Conservation (phyloP, 352 stramenopile species). For the Pythium oligandrum region DNA sequence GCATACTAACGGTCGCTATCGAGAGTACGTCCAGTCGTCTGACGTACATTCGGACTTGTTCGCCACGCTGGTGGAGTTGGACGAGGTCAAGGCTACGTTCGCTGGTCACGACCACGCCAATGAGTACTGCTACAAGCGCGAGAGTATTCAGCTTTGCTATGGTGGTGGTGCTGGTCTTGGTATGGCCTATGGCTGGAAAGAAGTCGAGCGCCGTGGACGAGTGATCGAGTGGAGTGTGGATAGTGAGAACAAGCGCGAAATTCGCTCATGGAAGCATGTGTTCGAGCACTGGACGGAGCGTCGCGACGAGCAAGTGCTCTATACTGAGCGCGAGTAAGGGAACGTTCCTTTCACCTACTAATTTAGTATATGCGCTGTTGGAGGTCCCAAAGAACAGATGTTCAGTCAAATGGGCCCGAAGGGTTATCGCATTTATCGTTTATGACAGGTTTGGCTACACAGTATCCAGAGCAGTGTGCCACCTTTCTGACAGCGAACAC, state of each 20-base stretch:
- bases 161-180: slow-evolving; percentile 23
- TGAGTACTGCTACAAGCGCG: slow-evolving; percentile 22
- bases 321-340: no score
- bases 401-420: no score
- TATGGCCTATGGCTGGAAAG: slow-evolving; percentile 8
- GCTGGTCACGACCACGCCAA: slow-evolving; percentile 19
- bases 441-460: no score
- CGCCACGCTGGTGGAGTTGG: slow-evolving; percentile 13
- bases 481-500: no score
- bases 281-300: no score
- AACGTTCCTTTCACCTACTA: no score
- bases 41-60: slow-evolving; percentile 15
- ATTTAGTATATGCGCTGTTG: no score
- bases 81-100: slow-evolving; percentile 33
- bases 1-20: slow-evolving; percentile 1
- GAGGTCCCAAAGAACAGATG: no score
- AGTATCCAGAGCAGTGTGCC: no score
- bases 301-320: no score
- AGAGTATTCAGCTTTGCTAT: slow-evolving; percentile 27
- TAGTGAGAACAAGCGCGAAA: slow-evolving; percentile 11
- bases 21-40: no score
- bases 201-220: slow-evolving; percentile 8
- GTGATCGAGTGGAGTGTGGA: slow-evolving; percentile 20
- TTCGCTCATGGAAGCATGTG: slow-evolving; percentile 17
- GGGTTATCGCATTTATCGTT: no score